These are phyloP conservation scores for Aspergillus leporis DNA, from an alignment of 495 filamentous ascomycete species.

Conservation along the genomic window DNA sequence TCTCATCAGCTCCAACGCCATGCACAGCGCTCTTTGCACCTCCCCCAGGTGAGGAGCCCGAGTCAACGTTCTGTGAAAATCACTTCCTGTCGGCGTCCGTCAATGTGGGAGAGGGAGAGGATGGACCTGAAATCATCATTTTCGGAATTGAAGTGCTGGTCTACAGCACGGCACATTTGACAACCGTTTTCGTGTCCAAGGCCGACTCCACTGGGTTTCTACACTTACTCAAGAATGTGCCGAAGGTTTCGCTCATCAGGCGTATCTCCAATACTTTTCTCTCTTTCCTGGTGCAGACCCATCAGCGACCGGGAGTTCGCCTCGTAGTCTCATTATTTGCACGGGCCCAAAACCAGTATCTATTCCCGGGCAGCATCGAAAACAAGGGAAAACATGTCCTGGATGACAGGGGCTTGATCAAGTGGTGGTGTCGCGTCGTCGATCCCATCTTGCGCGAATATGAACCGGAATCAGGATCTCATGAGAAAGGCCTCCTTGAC, in stretches of 20 bases:
- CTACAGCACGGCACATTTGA: conserved; percentile 73
- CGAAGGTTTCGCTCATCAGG: conserved; percentile 70
- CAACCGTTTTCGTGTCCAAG: conserved; percentile 92
- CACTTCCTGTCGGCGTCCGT: conserved; percentile 78
- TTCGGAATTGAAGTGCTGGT: conserved; percentile 67
- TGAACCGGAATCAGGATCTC: conserved; percentile 41
- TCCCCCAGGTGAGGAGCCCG: conserved; percentile 64
- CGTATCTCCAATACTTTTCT: conserved; percentile 75
- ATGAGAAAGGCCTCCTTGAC: conserved; percentile 44
- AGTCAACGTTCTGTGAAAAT: conserved; percentile 80
- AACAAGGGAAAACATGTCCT: conserved; percentile 89
- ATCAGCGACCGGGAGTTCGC: conserved; percentile 65
- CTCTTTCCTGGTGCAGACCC: conserved; percentile 65
- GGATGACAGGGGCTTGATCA: conserved; percentile 82
- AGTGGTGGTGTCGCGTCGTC: conserved; percentile 91
- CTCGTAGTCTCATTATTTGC: conserved; percentile 90
- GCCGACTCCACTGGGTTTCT: conserved; percentile 94
- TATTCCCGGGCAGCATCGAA: conserved; percentile 88
- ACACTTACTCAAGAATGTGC: conserved; percentile 59
- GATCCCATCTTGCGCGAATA: conserved; percentile 66
- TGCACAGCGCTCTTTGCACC: conserved; percentile 77
- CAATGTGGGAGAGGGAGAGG: conserved; percentile 31
- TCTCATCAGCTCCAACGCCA: conserved; percentile 78
- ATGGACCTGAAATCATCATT: conserved; percentile 51
- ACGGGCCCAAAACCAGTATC: conserved; percentile 86